Base-by-base conservation (phyloP, 331 rosid genomes). In the Spiraea crenata region DNA sequence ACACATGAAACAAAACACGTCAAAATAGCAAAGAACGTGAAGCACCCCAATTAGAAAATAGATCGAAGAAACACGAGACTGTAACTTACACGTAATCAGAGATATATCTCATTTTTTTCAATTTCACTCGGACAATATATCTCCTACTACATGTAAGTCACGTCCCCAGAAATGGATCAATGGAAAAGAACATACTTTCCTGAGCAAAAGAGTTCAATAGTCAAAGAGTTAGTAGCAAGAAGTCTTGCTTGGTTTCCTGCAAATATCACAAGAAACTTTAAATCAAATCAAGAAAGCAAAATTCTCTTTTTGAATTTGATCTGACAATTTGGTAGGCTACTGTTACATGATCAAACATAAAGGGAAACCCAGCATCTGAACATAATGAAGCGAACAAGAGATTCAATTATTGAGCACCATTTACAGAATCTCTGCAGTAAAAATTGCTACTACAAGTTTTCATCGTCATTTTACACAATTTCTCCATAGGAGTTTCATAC, bases 401-500 rank as follows among this genome's bases (percentile, higher is more conserved):
- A 31, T 42, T 25, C 46, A 19, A 14, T 52, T 35, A 41, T 37
- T 31, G 57, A 41, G 17, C 16, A 44, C 14, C 48, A 17, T 3
- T 25, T 44, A 31, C 16, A 45, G 37, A 20, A 35, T 15, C n/a
- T 52, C 47, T 31, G 70, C 8, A 31, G 52, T 35, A 39, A 16
- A 66, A 49, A 10, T n/a, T 20, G 73, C 47, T 35, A 20, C 72
- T 65, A 74, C 31, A 49, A 58, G 35, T 41, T 64, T 65, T 65
- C 64, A 56, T 69, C 68, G 17, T 10, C 46, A 67, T 67, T 47
- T 49, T 65, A 71, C n/a, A n/a, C 72, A 63, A 73, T 13, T 67
- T 50, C 55, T 66, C 44, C 44, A 16, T 41, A 39, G 35, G 3
- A 42, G 38, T 38, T 69, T 69, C 72, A 44, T 69, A 69, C 78